These are phyloP conservation scores for Dothideomycetes sp. DNA, from an alignment of 2,329 filamentous ascomycete genomes.

Conservation along the genomic window DNA sequence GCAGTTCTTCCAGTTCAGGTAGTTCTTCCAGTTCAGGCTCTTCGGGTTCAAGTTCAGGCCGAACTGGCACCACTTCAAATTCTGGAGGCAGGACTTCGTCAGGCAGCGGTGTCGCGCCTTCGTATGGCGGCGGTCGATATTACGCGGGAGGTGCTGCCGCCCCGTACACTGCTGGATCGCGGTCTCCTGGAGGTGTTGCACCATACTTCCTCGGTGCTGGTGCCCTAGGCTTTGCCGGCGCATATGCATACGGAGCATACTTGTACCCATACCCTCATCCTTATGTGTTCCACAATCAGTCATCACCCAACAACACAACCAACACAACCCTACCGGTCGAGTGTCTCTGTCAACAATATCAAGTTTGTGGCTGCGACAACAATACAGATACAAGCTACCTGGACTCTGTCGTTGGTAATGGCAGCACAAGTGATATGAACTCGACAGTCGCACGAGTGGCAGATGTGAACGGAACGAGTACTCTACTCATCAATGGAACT, in stretches of 20 bases:
- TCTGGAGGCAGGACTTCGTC: constrained; percentile 35
- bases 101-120: constrained; percentile 47
- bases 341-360: constrained; percentile 49
- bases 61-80: constrained; percentile 16
- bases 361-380: constrained; percentile 58
- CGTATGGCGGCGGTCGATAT: constrained; percentile 51
- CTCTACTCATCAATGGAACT: constrained; percentile 65
- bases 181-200: constrained; percentile 40
- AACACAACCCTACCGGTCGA: constrained; percentile 51
- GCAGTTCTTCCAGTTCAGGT: constrained; percentile 9
- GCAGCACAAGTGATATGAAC: constrained; percentile 54
- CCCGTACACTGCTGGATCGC: constrained; percentile 50
- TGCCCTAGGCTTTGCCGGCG: constrained; percentile 44
- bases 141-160: constrained; percentile 54
- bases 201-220: constrained; percentile 42
- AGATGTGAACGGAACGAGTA: constrained; percentile 49
- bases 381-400: constrained; percentile 50
- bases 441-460: constrained; percentile 51
- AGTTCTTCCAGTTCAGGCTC: constrained; percentile 5
- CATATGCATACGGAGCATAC: constrained; percentile 55
- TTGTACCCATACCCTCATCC: constrained; percentile 48
- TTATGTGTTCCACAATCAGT: constrained; percentile 41
- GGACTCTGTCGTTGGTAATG: constrained; percentile 45
- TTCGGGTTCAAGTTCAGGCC: constrained; percentile 12
- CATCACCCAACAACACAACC: constrained; percentile 24